These are phyloP conservation scores for Pistacia integerrima DNA, from an alignment of 345 rosid species.

Conservation along the genomic window DNA sequence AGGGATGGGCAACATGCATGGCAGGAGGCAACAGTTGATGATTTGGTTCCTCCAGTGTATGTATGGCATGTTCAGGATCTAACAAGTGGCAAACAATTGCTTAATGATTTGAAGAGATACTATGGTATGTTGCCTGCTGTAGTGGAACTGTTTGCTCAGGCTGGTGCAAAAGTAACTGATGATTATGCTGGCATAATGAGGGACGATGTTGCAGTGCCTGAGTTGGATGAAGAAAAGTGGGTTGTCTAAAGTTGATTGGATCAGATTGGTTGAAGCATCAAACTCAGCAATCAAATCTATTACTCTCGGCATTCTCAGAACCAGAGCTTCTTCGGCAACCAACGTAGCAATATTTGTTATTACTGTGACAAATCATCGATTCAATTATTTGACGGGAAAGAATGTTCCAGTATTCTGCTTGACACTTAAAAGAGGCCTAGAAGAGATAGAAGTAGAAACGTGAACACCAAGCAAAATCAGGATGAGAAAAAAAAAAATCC, in stretches of 20 bases:
- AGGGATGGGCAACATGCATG: conserved; percentile 66
- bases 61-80: conserved; percentile 47
- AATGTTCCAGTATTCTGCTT: no score
- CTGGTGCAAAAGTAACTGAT: conserved; percentile 42
- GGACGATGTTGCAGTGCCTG: conserved; percentile 38
- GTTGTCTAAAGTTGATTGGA: no score
- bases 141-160: conserved; percentile 51
- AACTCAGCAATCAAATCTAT: no score
- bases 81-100: conserved; percentile 29
- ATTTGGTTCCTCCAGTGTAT: conserved; percentile 45
- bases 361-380: no score
- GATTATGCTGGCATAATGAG: conserved; percentile 38
- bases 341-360: neutral
- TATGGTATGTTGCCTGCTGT: conserved; percentile 54
- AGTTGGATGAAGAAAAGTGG: no score
- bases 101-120: conserved; percentile 44
- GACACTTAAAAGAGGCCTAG: no score
- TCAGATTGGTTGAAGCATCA: no score
- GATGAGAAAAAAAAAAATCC: no score
- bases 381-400: no score
- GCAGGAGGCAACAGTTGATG: conserved; percentile 56
- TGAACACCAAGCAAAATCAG: neutral
- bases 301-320: no score
- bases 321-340: neutral
- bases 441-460: no score